Conservation (phyloP, 164 flowering plant species). For the Annona cherimola region DNA sequence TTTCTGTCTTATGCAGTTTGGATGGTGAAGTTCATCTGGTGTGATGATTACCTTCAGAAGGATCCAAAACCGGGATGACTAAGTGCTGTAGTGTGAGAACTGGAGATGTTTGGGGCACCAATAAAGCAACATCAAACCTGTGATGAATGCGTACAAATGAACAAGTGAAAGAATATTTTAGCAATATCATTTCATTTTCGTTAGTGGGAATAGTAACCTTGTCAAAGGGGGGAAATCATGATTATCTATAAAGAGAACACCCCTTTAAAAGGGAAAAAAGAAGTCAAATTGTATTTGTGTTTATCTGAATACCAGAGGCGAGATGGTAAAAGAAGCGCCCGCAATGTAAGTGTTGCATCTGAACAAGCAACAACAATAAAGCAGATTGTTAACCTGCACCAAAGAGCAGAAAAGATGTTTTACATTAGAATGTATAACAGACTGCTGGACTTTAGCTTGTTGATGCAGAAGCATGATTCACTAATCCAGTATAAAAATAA, state of each 20-base stretch:
- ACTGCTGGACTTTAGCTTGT: background rate
- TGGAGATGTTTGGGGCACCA: constrained; percentile 68
- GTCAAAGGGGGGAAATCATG: background rate
- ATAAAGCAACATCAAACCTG: constrained; percentile 93
- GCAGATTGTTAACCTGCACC: constrained; percentile 67
- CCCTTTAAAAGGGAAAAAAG: background rate
- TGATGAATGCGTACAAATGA: constrained; percentile 7
- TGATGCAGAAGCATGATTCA: background rate
- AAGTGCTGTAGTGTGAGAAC: constrained; percentile 81
- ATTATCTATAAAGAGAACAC: background rate
- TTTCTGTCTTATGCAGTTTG: background rate
- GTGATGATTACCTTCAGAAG: constrained; percentile 33
- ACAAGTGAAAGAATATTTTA: background rate
- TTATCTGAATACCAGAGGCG: constrained; percentile 60
- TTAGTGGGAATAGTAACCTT: background rate
- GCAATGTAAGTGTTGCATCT: constrained; percentile 73
- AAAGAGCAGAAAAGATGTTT: background rate
- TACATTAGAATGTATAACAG: background rate
- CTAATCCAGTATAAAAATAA: background rate
- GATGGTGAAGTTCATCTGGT: background rate
- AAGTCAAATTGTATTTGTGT: background rate
- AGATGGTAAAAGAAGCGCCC: constrained; percentile 79
- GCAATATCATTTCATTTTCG: background rate
- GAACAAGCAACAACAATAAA: constrained; percentile 88
- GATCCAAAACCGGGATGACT: constrained; percentile 37